Evolutionary conservation across 768 basidiomycete species (phyloP).

Genomic region (Gymnopilus dilepis): DNA sequence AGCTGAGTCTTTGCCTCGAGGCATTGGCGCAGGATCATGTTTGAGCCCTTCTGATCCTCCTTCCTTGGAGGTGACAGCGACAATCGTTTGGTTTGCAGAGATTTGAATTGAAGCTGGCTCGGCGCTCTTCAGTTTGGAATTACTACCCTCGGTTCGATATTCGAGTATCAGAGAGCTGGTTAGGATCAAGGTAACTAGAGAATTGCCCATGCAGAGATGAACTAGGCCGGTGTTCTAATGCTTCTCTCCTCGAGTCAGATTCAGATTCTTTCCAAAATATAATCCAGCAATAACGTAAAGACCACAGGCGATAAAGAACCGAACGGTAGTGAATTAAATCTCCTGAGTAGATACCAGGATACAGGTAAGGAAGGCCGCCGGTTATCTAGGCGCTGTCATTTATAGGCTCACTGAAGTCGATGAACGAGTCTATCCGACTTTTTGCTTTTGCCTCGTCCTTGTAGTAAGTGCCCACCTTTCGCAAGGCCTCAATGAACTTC

Average conservation of each 20-base stretch:
- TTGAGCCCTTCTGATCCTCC: not conserved
- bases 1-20: constrained; percentile 1
- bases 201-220: not conserved
- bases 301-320: not conserved
- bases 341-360: no score
- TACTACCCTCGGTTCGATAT: not conserved
- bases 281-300: not conserved
- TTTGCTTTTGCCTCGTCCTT: no score
- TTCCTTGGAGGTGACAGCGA: no score
- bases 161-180: not conserved
- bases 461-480: no score
- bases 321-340: no score
- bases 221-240: constrained; percentile 8
- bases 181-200: not conserved
- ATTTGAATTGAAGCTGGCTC: not conserved
- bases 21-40: constrained; percentile 1
- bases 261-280: not conserved
- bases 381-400: no score
- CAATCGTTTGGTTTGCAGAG: not conserved
- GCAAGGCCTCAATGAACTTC: no score
- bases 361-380: no score
- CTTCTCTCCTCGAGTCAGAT: not conserved
- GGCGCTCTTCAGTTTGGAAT: not conserved
- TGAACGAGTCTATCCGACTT: no score
- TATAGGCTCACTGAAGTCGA: no score